phyloP scores from a whole-genome alignment of 768 basidiomycete genomes.

The Boletus sp. region DNA sequence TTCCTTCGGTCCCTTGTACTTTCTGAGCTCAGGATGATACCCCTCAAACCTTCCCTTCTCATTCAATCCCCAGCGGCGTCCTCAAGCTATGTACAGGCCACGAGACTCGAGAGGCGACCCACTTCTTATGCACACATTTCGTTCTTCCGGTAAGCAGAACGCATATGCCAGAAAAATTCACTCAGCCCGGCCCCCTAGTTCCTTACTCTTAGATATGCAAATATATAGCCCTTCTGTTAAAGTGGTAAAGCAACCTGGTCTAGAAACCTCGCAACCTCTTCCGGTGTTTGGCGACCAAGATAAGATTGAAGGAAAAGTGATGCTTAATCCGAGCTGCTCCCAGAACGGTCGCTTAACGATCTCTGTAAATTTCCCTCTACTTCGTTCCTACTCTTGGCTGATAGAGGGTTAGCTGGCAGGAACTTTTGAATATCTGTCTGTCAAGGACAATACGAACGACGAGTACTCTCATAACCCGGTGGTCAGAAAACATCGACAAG shows the following conservation, averaged over 20 bases:
- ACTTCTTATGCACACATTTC: constrained; percentile 43
- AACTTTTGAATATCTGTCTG: constrained; percentile 46
- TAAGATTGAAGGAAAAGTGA: constrained; percentile 57
- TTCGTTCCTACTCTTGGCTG: neutral
- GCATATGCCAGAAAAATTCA: neutral
- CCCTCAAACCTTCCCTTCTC: constrained; percentile 18
- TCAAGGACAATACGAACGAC: constrained; percentile 18
- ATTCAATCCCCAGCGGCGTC: constrained; percentile 17
- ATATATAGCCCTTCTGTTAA: constrained; percentile 63
- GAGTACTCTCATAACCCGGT: constrained; percentile 20
- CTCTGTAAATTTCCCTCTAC: constrained; percentile 38
- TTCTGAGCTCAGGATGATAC: constrained; percentile 17
- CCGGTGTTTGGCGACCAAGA: constrained; percentile 65
- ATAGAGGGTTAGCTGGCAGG: constrained; percentile 55
- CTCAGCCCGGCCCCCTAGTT: constrained; percentile 34
- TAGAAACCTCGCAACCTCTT: constrained; percentile 23
- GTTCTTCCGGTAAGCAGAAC: constrained; percentile 44
- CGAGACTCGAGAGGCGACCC: constrained; percentile 19
- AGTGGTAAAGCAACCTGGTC: constrained; percentile 33
- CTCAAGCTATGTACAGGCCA: constrained; percentile 36
- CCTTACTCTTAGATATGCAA: constrained; percentile 56
- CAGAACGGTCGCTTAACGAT: constrained; percentile 58
- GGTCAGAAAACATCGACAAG: constrained; percentile 37
- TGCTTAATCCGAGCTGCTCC: constrained; percentile 51
- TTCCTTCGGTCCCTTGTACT: neutral